Base-by-base conservation (phyloP, 164 flowering plant species). In the Echeveria elegans region DNA sequence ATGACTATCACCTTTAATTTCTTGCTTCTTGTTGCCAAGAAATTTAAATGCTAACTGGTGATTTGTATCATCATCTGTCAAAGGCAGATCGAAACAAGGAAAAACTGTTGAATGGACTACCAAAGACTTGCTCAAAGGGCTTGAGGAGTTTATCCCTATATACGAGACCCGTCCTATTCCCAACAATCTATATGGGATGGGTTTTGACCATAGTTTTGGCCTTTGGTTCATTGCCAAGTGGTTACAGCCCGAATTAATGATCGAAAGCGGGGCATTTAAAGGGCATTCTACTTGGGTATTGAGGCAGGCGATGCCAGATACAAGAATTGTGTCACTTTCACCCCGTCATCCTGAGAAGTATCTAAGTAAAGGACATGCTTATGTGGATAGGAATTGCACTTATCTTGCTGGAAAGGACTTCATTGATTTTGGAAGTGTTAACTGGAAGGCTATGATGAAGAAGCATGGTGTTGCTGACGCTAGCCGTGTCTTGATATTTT, bases 61-160 rank as follows among this genome's bases (percentile, higher is more conserved):
- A n/a, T n/a, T n/a, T n/a, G n/a, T n/a, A n/a, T n/a, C n/a, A n/a
- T 86, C 81, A 77, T 84, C 85, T 88, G 75, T 79, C 76, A 86
- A 90, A 94, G 98, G 98, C 97, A 89, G 99, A 88, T 81, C 97
- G 88, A 95, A 86, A 87, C 89, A 78, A 56, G 96, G 94, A 66
- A 81, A 78, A 79, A 82, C 82, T 31, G 97, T 91, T 29, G 88
- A 86, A 71, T 95, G 97, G 97, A 88, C 97, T 26, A 52, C 82
- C 8, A 89, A 95, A 82, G 97, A 95, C 83, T 79, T 95, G 65
- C 76, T 88, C 47, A 82, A 85, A 72, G 96, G 87, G 18, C 75
- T 92, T 77, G 97, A 95, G 80, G 99, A 91, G 80, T 95, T 92
- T 80, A 83, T 92, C 61, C 96, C 93, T 2, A 86, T 92, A 66